A percentile compares a stretch with the other conserved stretches of the same genome.
Evolutionary conservation across 768 basidiomycete species (phyloP).

Genomic region (Phanerodontia chrysosporium): DNA sequence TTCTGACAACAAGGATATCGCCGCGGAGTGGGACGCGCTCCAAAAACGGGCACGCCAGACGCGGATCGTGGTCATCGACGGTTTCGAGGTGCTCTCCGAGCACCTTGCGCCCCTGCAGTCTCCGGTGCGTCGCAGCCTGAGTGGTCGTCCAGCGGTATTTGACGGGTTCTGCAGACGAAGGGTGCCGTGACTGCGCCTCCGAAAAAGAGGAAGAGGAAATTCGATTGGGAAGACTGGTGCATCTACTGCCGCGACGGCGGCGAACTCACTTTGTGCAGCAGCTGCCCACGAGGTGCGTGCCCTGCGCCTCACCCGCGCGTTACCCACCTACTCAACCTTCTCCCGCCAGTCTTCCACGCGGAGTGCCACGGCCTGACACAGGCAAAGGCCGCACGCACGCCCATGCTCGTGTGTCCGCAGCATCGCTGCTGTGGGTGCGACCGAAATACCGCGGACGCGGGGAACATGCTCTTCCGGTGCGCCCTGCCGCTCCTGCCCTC

Average conservation of each 20-base stretch:
- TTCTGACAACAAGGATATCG: constrained; percentile 36
- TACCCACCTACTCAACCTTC: not conserved
- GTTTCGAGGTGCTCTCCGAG: constrained; percentile 30
- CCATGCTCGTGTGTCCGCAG: constrained; percentile 39
- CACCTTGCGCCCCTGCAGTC: constrained; percentile 19
- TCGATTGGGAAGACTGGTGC: constrained; percentile 57
- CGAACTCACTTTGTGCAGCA: constrained; percentile 40
- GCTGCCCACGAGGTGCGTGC: constrained; percentile 53
- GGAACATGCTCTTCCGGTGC: constrained; percentile 58
- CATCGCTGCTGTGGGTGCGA: constrained; percentile 45
- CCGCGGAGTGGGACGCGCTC: constrained; percentile 41
- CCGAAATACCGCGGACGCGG: constrained; percentile 41
- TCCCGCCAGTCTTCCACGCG: constrained; percentile 47
- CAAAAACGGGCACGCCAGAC: constrained; percentile 41
- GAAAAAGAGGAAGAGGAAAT: constrained; percentile 33
- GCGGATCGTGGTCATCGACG: constrained; percentile 36
- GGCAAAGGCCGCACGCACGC: constrained; percentile 23
- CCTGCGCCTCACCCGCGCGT: too few species aligned
- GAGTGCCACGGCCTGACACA: constrained; percentile 40
- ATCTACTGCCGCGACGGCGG: constrained; percentile 58
- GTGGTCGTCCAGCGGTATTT: too few species aligned
- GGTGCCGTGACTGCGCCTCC: constrained; percentile 12
- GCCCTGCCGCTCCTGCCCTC: not conserved
- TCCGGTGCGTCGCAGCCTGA: constrained; percentile 21
- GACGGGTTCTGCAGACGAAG: constrained; percentile 9